These are phyloP conservation scores for Tripidium arundinaceum DNA, from an alignment of 202 grass and related monocot species.

Conservation along the genomic window DNA sequence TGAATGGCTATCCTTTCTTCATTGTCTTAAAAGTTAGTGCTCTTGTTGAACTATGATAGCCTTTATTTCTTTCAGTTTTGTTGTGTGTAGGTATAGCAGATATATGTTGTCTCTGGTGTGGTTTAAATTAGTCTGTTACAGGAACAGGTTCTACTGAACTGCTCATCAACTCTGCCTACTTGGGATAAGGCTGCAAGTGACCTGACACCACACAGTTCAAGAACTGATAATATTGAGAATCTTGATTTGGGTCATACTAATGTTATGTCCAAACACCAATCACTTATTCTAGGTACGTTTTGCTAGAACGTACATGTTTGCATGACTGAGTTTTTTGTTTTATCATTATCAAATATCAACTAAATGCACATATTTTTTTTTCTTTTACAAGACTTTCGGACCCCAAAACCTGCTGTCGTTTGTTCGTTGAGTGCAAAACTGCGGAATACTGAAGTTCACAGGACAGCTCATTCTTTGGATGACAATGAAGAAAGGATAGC, in stretches of 20 bases:
- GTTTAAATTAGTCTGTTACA: slow-evolving; percentile 34
- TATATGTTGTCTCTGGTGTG: slow-evolving; percentile 13
- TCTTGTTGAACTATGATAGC: background rate
- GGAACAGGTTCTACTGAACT: slow-evolving; percentile 56
- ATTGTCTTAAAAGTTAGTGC: background rate
- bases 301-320: background rate
- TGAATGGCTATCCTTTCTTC: background rate
- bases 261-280: slow-evolving; percentile 9
- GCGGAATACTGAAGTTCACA: slow-evolving; percentile 19
- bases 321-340: background rate
- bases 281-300: slow-evolving; percentile 35
- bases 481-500: slow-evolving; percentile 1
- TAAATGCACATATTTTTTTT: slow-evolving; percentile 8
- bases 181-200: slow-evolving; percentile 56
- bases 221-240: slow-evolving; percentile 26
- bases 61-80: background rate
- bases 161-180: slow-evolving; percentile 26
- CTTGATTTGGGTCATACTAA: slow-evolving; percentile 5
- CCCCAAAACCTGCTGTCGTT: slow-evolving; percentile 48
- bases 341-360: background rate
- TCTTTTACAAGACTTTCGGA: slow-evolving; percentile 47
- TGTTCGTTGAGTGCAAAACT: slow-evolving; percentile 9
- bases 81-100: background rate
- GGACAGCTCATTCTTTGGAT: slow-evolving; percentile 18
- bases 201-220: slow-evolving; percentile 20